These are phyloP conservation scores for Suillus spraguei DNA, from an alignment of 768 basidiomycete species.

Conservation along the genomic window DNA sequence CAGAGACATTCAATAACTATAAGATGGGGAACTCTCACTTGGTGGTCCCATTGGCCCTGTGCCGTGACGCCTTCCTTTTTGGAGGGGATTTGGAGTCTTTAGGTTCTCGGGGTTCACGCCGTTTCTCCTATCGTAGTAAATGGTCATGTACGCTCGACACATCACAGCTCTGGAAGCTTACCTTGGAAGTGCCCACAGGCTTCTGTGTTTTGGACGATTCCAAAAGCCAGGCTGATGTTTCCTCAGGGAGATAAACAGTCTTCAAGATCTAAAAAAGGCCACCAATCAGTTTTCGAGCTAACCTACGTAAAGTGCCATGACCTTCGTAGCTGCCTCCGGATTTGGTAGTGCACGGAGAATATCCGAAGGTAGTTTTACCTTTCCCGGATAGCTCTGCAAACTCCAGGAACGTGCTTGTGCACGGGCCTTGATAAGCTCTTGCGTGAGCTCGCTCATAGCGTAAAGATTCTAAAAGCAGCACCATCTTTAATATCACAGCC, in stretches of 20 bases:
- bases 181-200: conserved; percentile 33
- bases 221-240: conserved; percentile 57
- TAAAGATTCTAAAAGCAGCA: conserved; percentile 72
- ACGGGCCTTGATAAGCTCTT: conserved; percentile 79
- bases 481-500: neutral
- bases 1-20: conserved; percentile 8
- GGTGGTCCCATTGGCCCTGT: conserved; percentile 28
- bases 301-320: conserved; percentile 22
- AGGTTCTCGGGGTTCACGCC: conserved; percentile 39
- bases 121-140: conserved; percentile 37
- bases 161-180: conserved; percentile 14
- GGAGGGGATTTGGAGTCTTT: conserved; percentile 53
- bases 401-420: conserved; percentile 69
- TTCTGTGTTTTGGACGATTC: conserved; percentile 46
- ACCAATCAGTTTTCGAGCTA: conserved; percentile 6
- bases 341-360: conserved; percentile 75
- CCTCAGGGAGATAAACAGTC: conserved; percentile 67
- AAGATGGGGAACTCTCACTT: conserved; percentile 24
- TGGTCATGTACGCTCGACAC: conserved; percentile 2
- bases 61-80: conserved; percentile 55
- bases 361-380: conserved; percentile 77
- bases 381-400: conserved; percentile 78
- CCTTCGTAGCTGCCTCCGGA: conserved; percentile 67
- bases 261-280: conserved; percentile 56
- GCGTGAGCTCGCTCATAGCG: conserved; percentile 83